A percentile compares a stretch with the other conserved stretches of the same genome.
phyloP scores from a whole-genome alignment of 768 basidiomycete genomes.

The Xerocomellus dryophilus region DNA sequence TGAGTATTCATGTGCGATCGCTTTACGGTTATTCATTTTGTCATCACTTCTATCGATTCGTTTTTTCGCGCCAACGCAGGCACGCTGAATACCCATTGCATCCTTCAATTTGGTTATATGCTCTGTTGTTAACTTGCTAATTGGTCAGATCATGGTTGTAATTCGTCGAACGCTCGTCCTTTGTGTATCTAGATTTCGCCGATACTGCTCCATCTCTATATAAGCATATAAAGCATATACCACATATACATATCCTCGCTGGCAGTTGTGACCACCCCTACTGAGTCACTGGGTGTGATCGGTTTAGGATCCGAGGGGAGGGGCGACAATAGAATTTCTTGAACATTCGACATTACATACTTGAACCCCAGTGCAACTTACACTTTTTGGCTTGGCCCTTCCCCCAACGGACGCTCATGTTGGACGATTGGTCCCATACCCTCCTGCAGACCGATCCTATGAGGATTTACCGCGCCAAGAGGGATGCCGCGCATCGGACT shows the following conservation, averaged over 20 bases:
- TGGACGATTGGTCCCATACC: slow-evolving; percentile 37
- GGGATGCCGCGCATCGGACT: slow-evolving; percentile 62
- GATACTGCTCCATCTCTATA: too few relatives aligned
- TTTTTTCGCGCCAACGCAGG: not conserved
- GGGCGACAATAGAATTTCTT: not conserved
- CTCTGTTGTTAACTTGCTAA: not conserved
- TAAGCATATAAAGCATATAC: too few relatives aligned
- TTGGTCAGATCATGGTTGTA: not conserved
- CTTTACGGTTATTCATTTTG: not conserved
- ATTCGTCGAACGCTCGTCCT: not conserved
- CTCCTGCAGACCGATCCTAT: slow-evolving; percentile 64
- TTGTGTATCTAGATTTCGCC: not conserved
- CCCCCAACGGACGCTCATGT: slow-evolving; percentile 7
- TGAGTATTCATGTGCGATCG: not conserved
- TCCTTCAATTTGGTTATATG: not conserved
- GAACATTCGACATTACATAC: not conserved
- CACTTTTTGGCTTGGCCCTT: not conserved
- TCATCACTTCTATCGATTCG: not conserved
- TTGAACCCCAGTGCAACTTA: not conserved
- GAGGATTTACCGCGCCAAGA: slow-evolving; percentile 77
- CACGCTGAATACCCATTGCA: not conserved
- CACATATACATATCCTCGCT: too few relatives aligned
- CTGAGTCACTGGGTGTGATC: too few relatives aligned
- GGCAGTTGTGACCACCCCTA: too few relatives aligned
- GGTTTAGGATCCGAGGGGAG: not conserved